Conservation (phyloP, 164 flowering plant genomes). For the Liriodendron chinense region DNA sequence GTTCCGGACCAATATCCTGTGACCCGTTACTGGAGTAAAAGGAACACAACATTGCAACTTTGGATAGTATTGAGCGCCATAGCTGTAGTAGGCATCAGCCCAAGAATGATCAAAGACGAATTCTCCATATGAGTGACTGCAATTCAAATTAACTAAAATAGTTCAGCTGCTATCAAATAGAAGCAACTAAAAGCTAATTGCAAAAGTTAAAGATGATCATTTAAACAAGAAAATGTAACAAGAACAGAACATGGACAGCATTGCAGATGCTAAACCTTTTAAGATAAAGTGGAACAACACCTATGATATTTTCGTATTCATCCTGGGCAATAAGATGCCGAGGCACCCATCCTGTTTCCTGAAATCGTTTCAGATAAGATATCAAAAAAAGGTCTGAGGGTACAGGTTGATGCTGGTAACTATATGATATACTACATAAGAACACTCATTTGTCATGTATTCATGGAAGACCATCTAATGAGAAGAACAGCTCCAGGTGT, state of each 20-base stretch:
- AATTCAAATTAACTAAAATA: slow-evolving; percentile 20
- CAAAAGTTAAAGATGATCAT: background rate
- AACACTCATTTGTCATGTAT: background rate
- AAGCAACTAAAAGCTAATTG: background rate
- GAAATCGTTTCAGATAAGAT: slow-evolving; percentile 25
- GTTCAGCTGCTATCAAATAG: slow-evolving; percentile 14
- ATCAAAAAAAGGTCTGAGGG: background rate
- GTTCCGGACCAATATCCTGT: slow-evolving; percentile 72
- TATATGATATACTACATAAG: too few relatives aligned
- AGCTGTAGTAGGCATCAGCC: slow-evolving; percentile 89
- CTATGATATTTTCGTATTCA: slow-evolving; percentile 62
- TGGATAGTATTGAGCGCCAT: slow-evolving; percentile 81
- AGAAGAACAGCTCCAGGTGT: background rate
- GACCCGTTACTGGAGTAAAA: slow-evolving; percentile 95
- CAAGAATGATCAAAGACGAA: slow-evolving; percentile 95
- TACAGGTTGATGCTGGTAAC: background rate
- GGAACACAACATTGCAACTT: slow-evolving; percentile 91
- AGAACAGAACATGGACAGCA: slow-evolving; percentile 2
- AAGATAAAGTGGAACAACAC: slow-evolving; percentile 90
- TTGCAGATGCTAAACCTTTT: slow-evolving; percentile 63
- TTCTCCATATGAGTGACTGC: slow-evolving; percentile 98
- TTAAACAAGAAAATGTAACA: background rate
- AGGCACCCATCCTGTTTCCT: slow-evolving; percentile 96
- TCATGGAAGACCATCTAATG: background rate
- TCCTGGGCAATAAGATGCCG: slow-evolving; percentile 77